These are phyloP conservation scores for Candida tunisiensis DNA, from an alignment of 1,139 yeast species.

Conservation along the genomic window DNA sequence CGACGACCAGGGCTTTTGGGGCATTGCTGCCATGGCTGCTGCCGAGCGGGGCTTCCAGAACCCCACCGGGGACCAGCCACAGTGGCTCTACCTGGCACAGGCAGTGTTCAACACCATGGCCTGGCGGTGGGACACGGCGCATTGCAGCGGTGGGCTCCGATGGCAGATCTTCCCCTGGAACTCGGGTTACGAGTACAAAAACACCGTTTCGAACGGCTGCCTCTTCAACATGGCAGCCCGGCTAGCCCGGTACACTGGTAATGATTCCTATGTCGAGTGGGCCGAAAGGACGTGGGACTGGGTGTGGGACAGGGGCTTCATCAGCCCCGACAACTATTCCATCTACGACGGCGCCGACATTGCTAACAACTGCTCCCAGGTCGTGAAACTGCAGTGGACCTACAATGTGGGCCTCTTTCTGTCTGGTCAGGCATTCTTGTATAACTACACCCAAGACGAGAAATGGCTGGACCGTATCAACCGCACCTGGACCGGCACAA, in stretches of 20 bases:
- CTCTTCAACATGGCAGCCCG: constrained; percentile 66
- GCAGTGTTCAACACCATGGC: constrained; percentile 67
- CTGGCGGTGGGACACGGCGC: constrained; percentile 48
- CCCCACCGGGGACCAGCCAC: constrained; percentile 33
- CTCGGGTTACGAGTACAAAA: constrained; percentile 64
- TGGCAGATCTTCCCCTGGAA: constrained; percentile 78
- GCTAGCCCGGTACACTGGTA: constrained; percentile 52
- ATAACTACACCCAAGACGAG: constrained; percentile 41
- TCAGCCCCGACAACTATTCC: constrained; percentile 11
- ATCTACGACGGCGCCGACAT: constrained; percentile 65
- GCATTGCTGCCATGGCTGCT: constrained; percentile 66
- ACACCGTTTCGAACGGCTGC: constrained; percentile 64
- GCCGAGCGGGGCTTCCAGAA: constrained; percentile 64
- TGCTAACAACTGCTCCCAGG: constrained; percentile 35
- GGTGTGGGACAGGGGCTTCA: constrained; percentile 37
- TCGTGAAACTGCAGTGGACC: constrained; percentile 48
- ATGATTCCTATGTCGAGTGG: constrained; percentile 43
- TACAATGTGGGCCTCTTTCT: constrained; percentile 65
- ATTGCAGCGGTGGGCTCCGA: constrained; percentile 64
- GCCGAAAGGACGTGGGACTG: constrained; percentile 58
- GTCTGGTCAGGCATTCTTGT: constrained; percentile 58
- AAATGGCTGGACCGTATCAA: constrained; percentile 40
- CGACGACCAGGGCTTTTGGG: constrained; percentile 92
- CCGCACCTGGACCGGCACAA: constrained; percentile 34
- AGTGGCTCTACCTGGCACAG: constrained; percentile 55